Conservation (phyloP, 805 yeast species). For the Teunomyces atbi region DNA sequence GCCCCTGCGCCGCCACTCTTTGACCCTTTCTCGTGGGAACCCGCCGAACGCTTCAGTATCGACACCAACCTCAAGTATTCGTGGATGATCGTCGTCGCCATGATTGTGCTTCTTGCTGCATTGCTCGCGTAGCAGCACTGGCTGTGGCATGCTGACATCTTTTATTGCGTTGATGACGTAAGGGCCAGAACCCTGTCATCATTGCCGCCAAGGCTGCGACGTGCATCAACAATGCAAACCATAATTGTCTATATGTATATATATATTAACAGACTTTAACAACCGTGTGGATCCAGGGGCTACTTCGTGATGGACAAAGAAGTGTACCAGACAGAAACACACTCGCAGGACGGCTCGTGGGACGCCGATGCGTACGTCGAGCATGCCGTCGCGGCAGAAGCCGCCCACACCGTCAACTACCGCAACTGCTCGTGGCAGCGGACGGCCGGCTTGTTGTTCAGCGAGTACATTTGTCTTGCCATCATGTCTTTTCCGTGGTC, state of each 20-base stretch:
- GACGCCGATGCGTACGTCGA: conserved; percentile 6
- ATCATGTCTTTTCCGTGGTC: conserved; percentile 69
- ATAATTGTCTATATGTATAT: no score
- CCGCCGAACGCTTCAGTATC: conserved; percentile 27
- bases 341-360: no score
- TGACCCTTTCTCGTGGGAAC: conserved; percentile 22
- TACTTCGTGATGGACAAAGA: no score
- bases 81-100: conserved; percentile 14
- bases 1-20: conserved; percentile 12
- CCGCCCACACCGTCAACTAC: conserved; percentile 39
- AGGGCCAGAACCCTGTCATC: no score
- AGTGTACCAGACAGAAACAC: no score
- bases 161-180: no score
- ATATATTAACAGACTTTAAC: no score
- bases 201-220: background rate
- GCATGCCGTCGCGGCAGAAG: conserved; percentile 13
- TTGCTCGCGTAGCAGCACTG: no score
- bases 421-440: conserved; percentile 56
- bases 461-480: conserved; percentile 61
- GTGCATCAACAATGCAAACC: background rate
- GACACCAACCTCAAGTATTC: conserved; percentile 18
- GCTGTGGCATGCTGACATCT: background rate
- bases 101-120: background rate
- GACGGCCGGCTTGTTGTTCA: conserved; percentile 57
- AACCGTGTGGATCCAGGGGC: no score